phyloP scores from a whole-genome alignment of 352 stramenopile species.

The Blastocystis sp. region DNA sequence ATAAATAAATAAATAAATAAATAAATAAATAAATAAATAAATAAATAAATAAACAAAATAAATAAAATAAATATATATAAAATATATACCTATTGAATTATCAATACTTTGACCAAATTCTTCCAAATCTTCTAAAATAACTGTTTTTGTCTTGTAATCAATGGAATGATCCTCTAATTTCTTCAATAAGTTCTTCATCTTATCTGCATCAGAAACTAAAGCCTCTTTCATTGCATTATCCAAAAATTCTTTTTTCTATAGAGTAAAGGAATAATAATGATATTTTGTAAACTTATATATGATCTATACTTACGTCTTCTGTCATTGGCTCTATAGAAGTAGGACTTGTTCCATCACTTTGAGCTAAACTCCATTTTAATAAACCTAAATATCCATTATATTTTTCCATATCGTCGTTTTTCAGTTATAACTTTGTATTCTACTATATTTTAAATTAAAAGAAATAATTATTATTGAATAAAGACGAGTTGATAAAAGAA shows the following conservation, averaged over 20 bases:
- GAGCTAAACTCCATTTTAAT: slow-evolving; percentile 30
- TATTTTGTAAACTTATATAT: no score
- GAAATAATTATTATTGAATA: no score
- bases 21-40: no score
- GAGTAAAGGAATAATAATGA: background rate
- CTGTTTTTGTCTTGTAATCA: background rate
- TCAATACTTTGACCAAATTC: slow-evolving; percentile 23
- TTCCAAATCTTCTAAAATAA: slow-evolving; percentile 15
- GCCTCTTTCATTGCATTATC: slow-evolving; percentile 30
- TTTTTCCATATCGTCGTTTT: slow-evolving; percentile 21
- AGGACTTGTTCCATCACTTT: slow-evolving; percentile 29
- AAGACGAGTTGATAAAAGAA: no score
- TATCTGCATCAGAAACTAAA: slow-evolving; percentile 7
- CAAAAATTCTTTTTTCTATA: slow-evolving; percentile 33
- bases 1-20: no score
- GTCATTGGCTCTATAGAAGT: slow-evolving; percentile 26
- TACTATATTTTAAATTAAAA: no score
- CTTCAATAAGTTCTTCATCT: slow-evolving; percentile 29
- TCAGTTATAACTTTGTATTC: no score
- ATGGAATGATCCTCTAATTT: slow-evolving; percentile 5
- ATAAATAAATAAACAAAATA: no score
- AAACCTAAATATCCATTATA: slow-evolving; percentile 31
- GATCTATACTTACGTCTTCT: slow-evolving; percentile 22
- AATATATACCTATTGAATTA: no score
- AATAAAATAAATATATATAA: no score